phyloP scores from a whole-genome alignment of 306 rosid genomes.

The Gleditsia sinensis region DNA sequence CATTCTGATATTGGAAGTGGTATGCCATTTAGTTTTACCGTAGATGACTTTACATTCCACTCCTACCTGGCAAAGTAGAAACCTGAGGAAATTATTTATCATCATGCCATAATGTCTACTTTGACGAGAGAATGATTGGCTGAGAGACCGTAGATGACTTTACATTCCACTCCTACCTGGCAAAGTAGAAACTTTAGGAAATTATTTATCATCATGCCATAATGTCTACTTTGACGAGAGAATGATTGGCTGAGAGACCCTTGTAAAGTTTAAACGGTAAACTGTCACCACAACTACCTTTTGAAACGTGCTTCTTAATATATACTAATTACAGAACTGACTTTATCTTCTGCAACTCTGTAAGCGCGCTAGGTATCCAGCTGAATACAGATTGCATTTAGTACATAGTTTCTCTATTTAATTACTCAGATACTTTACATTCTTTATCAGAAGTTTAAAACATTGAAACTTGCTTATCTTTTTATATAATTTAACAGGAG shows the following conservation, averaged over 20 bases:
- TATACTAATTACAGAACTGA: slow-evolving; percentile 21
- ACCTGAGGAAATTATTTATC: slow-evolving; percentile 33
- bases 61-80: slow-evolving; percentile 34
- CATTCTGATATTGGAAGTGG: slow-evolving; percentile 75
- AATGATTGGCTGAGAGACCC: slow-evolving; percentile 38
- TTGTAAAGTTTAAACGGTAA: slow-evolving; percentile 42
- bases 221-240: slow-evolving; percentile 27
- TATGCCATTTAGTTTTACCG: slow-evolving; percentile 33
- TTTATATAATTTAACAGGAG: slow-evolving; percentile 53
- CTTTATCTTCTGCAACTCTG: slow-evolving; percentile 39
- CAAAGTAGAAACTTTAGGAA: too few species aligned
- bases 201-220: slow-evolving; percentile 30
- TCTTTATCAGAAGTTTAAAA: slow-evolving; percentile 19
- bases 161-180: slow-evolving; percentile 34
- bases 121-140: too few species aligned
- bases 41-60: slow-evolving; percentile 26
- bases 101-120: too few species aligned
- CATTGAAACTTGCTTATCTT: slow-evolving; percentile 4
- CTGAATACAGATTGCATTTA: slow-evolving; percentile 25
- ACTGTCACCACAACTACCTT: slow-evolving; percentile 63
- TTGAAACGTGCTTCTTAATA: slow-evolving; percentile 46
- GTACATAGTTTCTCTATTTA: background rate
- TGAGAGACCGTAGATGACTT: background rate
- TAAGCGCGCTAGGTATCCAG: slow-evolving; percentile 17
- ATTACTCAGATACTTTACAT: background rate